Evolutionary conservation across 352 stramenopile genomes (phyloP), one percentile per base, ranked within the genome.

Genomic region (Phytophthora sp.): DNA sequence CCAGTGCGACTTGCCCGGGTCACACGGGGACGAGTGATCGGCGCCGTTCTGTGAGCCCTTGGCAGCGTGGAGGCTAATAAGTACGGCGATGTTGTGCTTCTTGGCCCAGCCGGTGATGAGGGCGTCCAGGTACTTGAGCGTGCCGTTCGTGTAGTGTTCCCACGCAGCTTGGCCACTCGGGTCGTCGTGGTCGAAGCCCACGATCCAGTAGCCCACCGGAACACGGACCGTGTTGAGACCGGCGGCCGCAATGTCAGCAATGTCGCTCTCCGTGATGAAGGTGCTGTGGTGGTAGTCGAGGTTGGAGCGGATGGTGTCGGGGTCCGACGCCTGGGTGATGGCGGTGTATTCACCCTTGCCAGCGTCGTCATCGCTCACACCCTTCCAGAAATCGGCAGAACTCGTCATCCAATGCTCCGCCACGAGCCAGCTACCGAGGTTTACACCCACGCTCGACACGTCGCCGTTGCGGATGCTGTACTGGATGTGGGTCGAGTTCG

Each of bases 161-260:
- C 79, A 91, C 44, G 78, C 75, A 1, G 57, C 54, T 10, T 53
- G 15, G 18, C 66, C 54, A 5, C 59, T 77, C 3, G 58, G 54
- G 45, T 89, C 79, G 51, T 89, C 31, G 34, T 82, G 21, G 67
- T 90, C 76, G 42, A 82, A 89, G 45, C 80, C 80, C 0, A 77
- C 53, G 69, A 94, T 92, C 83, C 82, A 94, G 69, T 90, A 92
- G n/a, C 86, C 86, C 3, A 94, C 67, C 0, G 85, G 85, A 20
- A 94, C 82, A 10, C 83, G 83, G 31, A 94, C 83, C 4, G 82
- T 92, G 66, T 94, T 92, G 60, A 94, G 67, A 1, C 83, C 79
- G 12, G 76, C 62, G 2, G 50, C 60, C 0, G 74, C 77, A 43
- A 94, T 92, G 15, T 60, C 68, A 8, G 54, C 58, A 45, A 94